These are phyloP conservation scores for Rhodotorula sp. DNA, from an alignment of 1,284 basidiomycete genomes.

Conservation along the genomic window DNA sequence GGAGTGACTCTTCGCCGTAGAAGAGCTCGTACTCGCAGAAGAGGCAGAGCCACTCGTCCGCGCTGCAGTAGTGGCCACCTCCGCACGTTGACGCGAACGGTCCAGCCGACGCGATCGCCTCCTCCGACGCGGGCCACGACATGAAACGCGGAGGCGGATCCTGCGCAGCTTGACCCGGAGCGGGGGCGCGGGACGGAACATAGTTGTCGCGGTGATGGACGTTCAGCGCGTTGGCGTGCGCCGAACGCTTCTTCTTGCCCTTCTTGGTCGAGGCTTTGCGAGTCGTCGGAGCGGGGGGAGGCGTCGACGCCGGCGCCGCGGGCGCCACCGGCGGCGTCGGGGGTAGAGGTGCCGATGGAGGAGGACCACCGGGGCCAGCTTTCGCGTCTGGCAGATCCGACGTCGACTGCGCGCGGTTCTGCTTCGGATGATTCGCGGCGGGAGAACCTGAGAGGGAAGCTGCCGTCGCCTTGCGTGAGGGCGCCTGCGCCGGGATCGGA, in stretches of 20 bases:
- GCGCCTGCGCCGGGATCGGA: neutral
- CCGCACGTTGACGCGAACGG: constrained; percentile 22
- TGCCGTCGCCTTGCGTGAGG: too few species aligned
- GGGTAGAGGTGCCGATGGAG: constrained; percentile 4
- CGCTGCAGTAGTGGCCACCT: constrained; percentile 39
- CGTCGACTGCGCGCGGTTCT: neutral
- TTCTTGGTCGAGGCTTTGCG: constrained; percentile 37
- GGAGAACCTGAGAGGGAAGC: neutral
- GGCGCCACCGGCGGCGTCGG: neutral
- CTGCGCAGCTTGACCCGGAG: neutral
- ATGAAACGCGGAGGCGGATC: constrained; percentile 13
- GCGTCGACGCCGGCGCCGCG: too few species aligned
- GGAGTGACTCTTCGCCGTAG: constrained; percentile 47
- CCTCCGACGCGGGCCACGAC: constrained; percentile 39
- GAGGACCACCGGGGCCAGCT: neutral
- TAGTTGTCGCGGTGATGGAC: constrained; percentile 49
- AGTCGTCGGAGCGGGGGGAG: neutral
- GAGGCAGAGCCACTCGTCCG: constrained; percentile 48
- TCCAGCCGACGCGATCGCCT: constrained; percentile 30
- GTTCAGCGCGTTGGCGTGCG: constrained; percentile 49
- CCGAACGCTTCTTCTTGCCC: constrained; percentile 46
- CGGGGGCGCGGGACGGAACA: constrained; percentile 42
- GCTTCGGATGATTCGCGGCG: neutral
- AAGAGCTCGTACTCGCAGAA: constrained; percentile 52
- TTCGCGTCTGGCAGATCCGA: neutral